Evolutionary conservation across 257 asterid genomes (phyloP).

Genomic region (Voacanga thouarsii): DNA sequence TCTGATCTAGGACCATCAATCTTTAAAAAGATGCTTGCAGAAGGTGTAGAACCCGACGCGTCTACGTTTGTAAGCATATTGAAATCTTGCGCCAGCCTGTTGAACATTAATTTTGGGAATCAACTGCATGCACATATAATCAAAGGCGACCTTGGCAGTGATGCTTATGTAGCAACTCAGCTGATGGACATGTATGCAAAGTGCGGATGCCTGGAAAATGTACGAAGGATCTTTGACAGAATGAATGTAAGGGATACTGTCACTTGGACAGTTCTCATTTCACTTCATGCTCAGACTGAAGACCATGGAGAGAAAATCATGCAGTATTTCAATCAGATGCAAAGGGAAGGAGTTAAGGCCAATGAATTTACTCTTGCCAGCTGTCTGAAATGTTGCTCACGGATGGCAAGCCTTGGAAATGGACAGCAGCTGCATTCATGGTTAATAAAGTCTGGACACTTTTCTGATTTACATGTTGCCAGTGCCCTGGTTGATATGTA

Average conservation of each 20-base stretch:
- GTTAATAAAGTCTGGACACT: constrained; percentile 54
- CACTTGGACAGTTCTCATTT: constrained; percentile 62
- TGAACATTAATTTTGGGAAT: constrained; percentile 49
- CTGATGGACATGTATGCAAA: constrained; percentile 77
- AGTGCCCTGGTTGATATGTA: constrained; percentile 74
- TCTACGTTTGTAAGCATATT: constrained; percentile 64
- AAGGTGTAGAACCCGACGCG: constrained; percentile 65
- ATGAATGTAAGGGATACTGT: constrained; percentile 53
- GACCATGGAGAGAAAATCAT: constrained; percentile 71
- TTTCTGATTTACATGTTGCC: constrained; percentile 46
- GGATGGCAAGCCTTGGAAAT: constrained; percentile 56
- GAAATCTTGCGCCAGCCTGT: constrained; percentile 60
- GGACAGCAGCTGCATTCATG: constrained; percentile 70
- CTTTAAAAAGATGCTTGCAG: constrained; percentile 55
- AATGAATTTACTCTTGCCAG: constrained; percentile 73
- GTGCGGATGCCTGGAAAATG: constrained; percentile 52
- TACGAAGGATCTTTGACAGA: constrained; percentile 48
- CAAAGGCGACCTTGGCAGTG: constrained; percentile 34
- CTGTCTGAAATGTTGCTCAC: constrained; percentile 65
- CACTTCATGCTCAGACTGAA: constrained; percentile 60
- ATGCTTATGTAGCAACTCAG: constrained; percentile 58
- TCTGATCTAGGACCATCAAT: constrained; percentile 51
- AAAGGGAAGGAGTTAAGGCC: constrained; percentile 51
- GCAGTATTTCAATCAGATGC: constrained; percentile 60
- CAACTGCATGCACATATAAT: constrained; percentile 68